Conservation (phyloP, 495 filamentous ascomycete genomes). For the Daldinia grandis region DNA sequence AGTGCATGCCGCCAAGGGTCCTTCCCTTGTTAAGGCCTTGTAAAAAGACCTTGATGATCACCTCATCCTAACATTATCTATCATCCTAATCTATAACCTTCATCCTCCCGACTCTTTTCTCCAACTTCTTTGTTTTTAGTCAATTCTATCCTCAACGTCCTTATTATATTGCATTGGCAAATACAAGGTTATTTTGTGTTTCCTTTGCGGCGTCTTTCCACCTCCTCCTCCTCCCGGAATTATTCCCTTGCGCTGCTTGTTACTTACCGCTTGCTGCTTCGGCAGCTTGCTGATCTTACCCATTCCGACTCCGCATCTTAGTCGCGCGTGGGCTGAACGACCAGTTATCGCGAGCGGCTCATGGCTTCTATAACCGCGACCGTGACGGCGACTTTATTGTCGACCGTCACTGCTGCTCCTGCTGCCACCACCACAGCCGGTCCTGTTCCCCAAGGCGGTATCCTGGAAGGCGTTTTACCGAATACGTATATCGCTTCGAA, state of each 20-base stretch:
- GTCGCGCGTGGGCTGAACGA: conserved; percentile 11
- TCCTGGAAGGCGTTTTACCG: conserved; percentile 43
- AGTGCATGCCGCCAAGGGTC: neutral
- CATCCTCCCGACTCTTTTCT: neutral
- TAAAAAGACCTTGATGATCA: neutral
- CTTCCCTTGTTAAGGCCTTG: neutral
- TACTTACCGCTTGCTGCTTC: conserved; percentile 6
- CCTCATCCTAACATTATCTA: neutral
- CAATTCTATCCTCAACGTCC: neutral
- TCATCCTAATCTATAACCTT: neutral
- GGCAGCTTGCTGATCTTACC: conserved; percentile 11
- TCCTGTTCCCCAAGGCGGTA: conserved; percentile 39
- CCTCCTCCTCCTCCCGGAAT: neutral
- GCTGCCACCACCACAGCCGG: conserved; percentile 25
- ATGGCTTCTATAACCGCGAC: conserved; percentile 29
- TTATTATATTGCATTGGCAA: neutral
- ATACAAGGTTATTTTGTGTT: neutral
- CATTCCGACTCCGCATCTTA: neutral
- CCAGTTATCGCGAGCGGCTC: neutral
- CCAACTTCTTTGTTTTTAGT: conserved; percentile 5
- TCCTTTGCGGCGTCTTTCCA: neutral
- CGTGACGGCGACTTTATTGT: conserved; percentile 37
- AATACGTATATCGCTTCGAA: conserved; percentile 56
- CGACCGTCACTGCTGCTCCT: conserved; percentile 29
- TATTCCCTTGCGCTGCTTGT: neutral